These are phyloP conservation scores for Chaetomiaceae sp. DNA, from an alignment of 2,329 filamentous ascomycete species.

Conservation along the genomic window DNA sequence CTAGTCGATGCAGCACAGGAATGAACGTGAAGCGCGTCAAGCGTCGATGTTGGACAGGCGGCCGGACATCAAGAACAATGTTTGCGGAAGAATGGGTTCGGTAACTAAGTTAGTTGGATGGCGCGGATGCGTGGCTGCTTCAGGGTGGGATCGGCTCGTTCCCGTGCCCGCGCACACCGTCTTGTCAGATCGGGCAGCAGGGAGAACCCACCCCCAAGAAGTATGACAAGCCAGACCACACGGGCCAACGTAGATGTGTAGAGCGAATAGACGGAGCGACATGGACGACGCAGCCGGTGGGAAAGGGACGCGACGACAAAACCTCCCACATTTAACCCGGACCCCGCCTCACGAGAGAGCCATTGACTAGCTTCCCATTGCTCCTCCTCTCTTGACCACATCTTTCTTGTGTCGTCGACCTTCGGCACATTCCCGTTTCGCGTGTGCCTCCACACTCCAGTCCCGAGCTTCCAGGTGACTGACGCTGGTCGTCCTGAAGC, in stretches of 20 bases:
- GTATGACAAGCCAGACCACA: not conserved
- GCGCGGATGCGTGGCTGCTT: constrained; percentile 3
- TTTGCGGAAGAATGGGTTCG: too few relatives aligned
- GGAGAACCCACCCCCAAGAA: not conserved
- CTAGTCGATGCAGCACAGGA: not conserved
- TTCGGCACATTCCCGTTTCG: not conserved
- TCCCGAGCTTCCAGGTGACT: not conserved
- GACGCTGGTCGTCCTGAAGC: not conserved
- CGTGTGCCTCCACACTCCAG: not conserved
- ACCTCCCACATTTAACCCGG: not conserved
- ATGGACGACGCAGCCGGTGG: too few relatives aligned
- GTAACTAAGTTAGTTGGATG: too few relatives aligned
- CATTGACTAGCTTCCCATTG: too few relatives aligned
- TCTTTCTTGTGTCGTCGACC: not conserved
- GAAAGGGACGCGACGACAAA: not conserved
- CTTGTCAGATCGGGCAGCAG: constrained; percentile 1
- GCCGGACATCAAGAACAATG: too few relatives aligned
- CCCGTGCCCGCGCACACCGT: not conserved
- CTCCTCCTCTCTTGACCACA: not conserved
- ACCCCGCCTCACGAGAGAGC: constrained; percentile 1
- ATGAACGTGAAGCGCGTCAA: not conserved
- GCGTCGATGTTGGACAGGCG: not conserved
- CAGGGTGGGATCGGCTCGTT: not conserved
- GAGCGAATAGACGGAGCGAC: not conserved
- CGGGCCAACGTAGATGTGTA: not conserved